Conservation (phyloP, 1,284 basidiomycete species). For the Malassezia yamatoensis region DNA sequence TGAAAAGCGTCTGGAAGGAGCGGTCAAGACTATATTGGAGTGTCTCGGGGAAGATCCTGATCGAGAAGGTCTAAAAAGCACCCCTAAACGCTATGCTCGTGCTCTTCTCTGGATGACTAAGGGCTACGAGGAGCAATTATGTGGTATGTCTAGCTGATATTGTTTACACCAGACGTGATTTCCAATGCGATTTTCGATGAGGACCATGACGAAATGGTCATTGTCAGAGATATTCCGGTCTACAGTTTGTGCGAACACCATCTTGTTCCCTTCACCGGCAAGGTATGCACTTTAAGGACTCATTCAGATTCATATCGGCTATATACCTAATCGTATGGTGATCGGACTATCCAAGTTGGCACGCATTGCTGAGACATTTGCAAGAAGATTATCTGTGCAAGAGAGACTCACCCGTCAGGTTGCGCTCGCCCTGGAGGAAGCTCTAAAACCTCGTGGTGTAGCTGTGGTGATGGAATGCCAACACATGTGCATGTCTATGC, state of each 20-base stretch:
- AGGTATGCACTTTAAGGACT: conserved; percentile 55
- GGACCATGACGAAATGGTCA: conserved; percentile 99
- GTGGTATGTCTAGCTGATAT: conserved; percentile 54
- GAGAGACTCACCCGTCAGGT: conserved; percentile 96
- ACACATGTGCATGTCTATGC: conserved; percentile 99
- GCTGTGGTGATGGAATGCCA: conserved; percentile 70
- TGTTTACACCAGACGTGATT: conserved; percentile 66
- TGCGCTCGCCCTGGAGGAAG: conserved; percentile 90
- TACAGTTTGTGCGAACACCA: conserved; percentile 98
- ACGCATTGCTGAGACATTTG: conserved; percentile 93
- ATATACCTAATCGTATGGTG: conserved; percentile 91
- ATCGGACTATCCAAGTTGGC: conserved; percentile 95
- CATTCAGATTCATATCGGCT: conserved; percentile 54
- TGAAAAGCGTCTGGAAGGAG: conserved; percentile 61
- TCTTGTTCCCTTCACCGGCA: conserved; percentile 94
- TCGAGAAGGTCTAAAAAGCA: conserved; percentile 77
- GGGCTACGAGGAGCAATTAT: conserved; percentile 89
- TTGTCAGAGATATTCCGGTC: conserved; percentile 94
- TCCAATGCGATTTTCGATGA: conserved; percentile 98
- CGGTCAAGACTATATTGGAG: conserved; percentile 84
- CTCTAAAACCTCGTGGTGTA: conserved; percentile 91
- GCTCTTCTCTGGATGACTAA: conserved; percentile 98
- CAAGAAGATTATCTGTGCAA: conserved; percentile 88
- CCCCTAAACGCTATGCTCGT: conserved; percentile 91
- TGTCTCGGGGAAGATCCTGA: conserved; percentile 97